Evolutionary conservation across 2,329 filamentous ascomycete species (phyloP).

Genomic region (Aspergillus uvarum): DNA sequence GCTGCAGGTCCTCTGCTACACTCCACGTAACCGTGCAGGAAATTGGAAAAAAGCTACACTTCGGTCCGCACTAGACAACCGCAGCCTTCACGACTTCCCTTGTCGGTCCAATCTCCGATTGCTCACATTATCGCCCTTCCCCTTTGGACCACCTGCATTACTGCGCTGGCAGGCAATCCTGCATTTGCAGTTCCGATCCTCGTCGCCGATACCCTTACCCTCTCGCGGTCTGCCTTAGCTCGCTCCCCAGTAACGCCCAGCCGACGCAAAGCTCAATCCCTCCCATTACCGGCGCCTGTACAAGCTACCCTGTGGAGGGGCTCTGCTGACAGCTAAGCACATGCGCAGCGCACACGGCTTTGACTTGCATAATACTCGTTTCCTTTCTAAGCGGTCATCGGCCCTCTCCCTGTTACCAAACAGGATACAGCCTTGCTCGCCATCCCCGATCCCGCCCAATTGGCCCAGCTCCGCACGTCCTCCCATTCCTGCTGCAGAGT

Average conservation of each 20-base stretch:
- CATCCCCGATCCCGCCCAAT: constrained; percentile 27
- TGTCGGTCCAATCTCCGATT: constrained; percentile 33
- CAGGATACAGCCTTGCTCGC: constrained; percentile 15
- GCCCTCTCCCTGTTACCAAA: constrained; percentile 3
- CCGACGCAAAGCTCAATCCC: constrained; percentile 15
- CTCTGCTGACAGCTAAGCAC: constrained; percentile 28
- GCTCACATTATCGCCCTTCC: constrained; percentile 27
- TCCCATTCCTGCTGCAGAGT: constrained; percentile 29
- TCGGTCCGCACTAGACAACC: constrained; percentile 27
- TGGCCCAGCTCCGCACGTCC: constrained; percentile 29
- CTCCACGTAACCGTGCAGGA: constrained; percentile 40
- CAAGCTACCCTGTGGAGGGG: constrained; percentile 20
- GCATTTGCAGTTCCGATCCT: constrained; percentile 32
- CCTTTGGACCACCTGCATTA: constrained; percentile 38
- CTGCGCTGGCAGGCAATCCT: constrained; percentile 36
- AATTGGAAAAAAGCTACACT: constrained; percentile 27
- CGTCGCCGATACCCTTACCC: constrained; percentile 24
- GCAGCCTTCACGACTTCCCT: constrained; percentile 26
- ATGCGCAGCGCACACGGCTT: constrained; percentile 27
- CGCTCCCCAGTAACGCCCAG: constrained; percentile 12
- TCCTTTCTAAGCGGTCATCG: constrained; percentile 16
- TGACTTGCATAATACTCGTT: constrained; percentile 25
- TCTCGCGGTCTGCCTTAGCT: constrained; percentile 8
- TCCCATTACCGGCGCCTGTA: constrained; percentile 8
- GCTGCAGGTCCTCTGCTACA: constrained; percentile 29